Evolutionary conservation across 257 asterid species (phyloP).

Genomic region (Ligustrum vulgare): DNA sequence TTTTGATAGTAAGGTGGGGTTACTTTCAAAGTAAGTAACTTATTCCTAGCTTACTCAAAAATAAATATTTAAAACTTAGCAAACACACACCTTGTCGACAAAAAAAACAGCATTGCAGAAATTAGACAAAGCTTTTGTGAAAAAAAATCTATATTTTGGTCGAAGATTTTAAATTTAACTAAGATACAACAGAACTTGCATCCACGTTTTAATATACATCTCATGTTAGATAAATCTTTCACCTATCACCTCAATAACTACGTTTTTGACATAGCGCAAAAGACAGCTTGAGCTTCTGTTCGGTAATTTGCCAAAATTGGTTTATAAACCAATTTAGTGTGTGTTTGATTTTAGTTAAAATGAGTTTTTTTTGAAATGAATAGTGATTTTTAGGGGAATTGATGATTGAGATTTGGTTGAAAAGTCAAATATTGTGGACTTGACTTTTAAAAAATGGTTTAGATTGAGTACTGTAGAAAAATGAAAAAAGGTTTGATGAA

Average conservation of each 20-base stretch:
- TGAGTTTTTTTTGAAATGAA: no score
- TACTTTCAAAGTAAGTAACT: not conserved
- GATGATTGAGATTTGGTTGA: no score
- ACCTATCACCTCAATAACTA: not conserved
- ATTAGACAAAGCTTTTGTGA: no score
- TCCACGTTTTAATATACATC: not conserved
- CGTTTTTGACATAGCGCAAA: not conserved
- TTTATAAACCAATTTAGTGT: no score
- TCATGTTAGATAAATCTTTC: not conserved
- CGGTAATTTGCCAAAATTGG: no score
- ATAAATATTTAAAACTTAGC: not conserved
- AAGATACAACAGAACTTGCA: not conserved
- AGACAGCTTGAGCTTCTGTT: not conserved
- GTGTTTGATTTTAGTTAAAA: no score
- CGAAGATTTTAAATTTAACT: not conserved
- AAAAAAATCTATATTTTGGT: not conserved
- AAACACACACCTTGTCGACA: not conserved
- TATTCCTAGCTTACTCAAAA: not conserved
- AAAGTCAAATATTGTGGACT: no score
- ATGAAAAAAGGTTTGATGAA: no score
- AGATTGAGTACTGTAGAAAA: no score
- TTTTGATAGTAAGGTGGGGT: not conserved
- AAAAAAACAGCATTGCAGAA: no score
- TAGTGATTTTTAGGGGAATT: no score
- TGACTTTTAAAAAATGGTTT: no score